Evolutionary conservation across 176 grass and related monocot genomes (phyloP), one percentile per base, ranked within the genome.

Genomic region (Olyra latifolia): DNA sequence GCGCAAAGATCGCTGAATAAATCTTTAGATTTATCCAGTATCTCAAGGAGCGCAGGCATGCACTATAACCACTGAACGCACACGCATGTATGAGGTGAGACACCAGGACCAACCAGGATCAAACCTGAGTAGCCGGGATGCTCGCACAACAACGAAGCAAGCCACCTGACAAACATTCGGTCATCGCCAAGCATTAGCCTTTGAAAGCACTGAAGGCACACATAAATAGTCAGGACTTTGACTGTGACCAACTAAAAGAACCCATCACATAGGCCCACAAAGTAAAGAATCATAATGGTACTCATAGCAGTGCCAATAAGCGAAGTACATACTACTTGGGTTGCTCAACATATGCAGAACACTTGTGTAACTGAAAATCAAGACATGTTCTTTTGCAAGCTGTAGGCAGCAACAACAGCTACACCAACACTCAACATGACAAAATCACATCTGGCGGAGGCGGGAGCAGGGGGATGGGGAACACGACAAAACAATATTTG

Each of bases 191-290:
- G 19, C 29, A 56, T 74, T 9, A 56, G 20, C 23, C 4, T 52
- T 74, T 40, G 19, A 46, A 46, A 20, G 22, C n/a, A 69, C 4
- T 69, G 66, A 46, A 69, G n/a, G 41, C 66, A 69, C 35, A 25
- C 22, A 68, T 7, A 42, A 68, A 24, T 44, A 69, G 10, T 44
- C 66, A 69, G 3, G n/a, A 11, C n/a, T 69, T 69, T 44, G 39
- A 69, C 35, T 45, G 41, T 46, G 10, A 69, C 17, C n/a, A 22
- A 4, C 54, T 25, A 20, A 69, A 10, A 69, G 66, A 42, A 15
- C 66, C n/a, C 40, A 69, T 69, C 41, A 69, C n/a, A 22, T n/a
- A 13, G 66, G 66, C 66, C 24, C 45, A 71, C 24, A 71, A 44
- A 69, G 24, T 29, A 71, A 50, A 47, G 13, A 8, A 29, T 28